Evolutionary conservation across 768 basidiomycete genomes (phyloP), one percentile per base, ranked within the genome.

Genomic region (Pseudohyphozyma bogoriensis): DNA sequence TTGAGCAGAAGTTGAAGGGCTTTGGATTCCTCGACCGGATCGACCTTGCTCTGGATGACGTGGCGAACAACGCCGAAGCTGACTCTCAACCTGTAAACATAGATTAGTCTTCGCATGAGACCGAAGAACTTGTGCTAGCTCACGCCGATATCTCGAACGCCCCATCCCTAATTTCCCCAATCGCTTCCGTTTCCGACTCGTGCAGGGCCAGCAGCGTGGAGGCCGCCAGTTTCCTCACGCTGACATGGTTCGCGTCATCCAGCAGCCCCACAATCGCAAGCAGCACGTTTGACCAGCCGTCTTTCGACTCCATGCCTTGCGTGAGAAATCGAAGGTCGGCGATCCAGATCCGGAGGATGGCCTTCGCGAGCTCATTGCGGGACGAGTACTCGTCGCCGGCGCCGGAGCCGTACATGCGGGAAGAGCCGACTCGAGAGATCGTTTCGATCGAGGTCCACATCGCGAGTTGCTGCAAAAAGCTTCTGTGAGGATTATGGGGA

Each of bases 341-440:
- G 24, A 85, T 79, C 83, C 83, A 88, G 33, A 89, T 74, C 0
- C 85, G 78, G 12, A 87, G 74, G n/a, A 87, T 78, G 6, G 80
- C 81, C 4, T 88, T 76, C 13, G 86, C 73, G 12, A 90, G 77
- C 20, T 87, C 76, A 64, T 89, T 87, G 42, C 81, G 77, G 31
- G 20, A 16, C 26, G 36, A 39, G 36, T 52, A 36, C 51, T 52
- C 51, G 35, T 52, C 35, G n/a, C 24, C 29, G 4, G 47, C 26
- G 33, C 35, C 18, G 24, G 20, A 24, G 13, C n/a, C 24, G 36
- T 47, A 15, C 13, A 18, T 24, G 7, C 24, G 13, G 15, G 33
- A 24, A 26, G n/a, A n/a, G 15, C n/a, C 13, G 11, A 35, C 12
- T 4, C 51, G 33, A 8, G 33, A n/a, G n/a, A n/a, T n/a, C n/a